Base-by-base conservation (phyloP, 805 yeast genomes). In the Schwanniomyces polymorphus region DNA sequence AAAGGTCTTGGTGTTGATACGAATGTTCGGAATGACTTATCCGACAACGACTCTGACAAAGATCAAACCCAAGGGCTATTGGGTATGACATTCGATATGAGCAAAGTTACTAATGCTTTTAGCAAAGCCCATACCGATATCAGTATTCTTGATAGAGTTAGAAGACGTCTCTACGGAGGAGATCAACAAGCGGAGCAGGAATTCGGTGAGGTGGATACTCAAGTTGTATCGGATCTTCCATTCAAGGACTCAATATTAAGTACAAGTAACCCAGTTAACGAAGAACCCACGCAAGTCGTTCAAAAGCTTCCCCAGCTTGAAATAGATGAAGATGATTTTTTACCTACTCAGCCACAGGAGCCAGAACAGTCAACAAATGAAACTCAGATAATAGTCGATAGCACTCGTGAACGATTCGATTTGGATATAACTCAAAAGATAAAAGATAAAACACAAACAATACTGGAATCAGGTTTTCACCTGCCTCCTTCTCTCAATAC, bases 231-330 rank as follows among this genome's bases (percentile, higher is more conserved):
- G 3, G 31, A 25, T 12, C 23, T 34, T 16, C 42, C 31, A 17
- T 38, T 46, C 28, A 10, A 29, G 4, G 38, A 38, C 27, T 47
- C 50, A 6, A 28, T 41, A 5, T 25, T 47, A 10, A 9, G 14
- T 8, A 21, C 17, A 25, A 18, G 18, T 11, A 18, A 40, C 14
- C 8, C 35, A 29, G 35, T 21, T 28, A 17, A 39, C 25, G 41
- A 50, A 17, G 33, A 43, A 9, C 23, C 27, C 23, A 33, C 37
- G 18, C 40, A 42, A 31, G 58, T 46, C 10, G 38, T 47, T 12
- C 63, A 60, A 21, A 50, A 44, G 35, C 60, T 72, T 17, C 77
- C 76, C 1, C 76, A 72, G 49, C 57, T 72, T 40, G 59, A 50
- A 6, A 38, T 57, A 3, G 63, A 59, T 44, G 54, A 52, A 31